Conservation (phyloP, 352 stramenopile genomes). For the Pythium oligandrum region DNA sequence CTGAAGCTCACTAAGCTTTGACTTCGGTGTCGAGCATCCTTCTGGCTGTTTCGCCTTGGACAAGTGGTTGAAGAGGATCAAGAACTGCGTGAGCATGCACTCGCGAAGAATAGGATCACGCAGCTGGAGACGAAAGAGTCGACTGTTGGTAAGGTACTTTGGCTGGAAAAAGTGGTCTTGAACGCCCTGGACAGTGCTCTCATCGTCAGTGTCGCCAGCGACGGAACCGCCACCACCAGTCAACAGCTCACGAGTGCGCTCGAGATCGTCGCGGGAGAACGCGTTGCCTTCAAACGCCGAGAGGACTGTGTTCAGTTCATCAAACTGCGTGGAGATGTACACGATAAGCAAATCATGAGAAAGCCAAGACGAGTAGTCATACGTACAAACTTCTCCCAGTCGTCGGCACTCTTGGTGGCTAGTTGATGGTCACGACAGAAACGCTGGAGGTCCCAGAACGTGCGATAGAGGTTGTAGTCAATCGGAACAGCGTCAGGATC, state of each 20-base stretch:
- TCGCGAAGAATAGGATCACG: conserved; percentile 86
- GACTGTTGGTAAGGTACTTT: conserved; percentile 91
- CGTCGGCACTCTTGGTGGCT: conserved; percentile 51
- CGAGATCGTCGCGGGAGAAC: conserved; percentile 77
- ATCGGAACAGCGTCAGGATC: conserved; percentile 49
- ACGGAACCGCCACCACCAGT: conserved; percentile 1
- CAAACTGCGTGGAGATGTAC: conserved; percentile 34
- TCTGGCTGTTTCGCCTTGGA: conserved; percentile 47
- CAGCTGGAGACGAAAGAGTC: conserved; percentile 87
- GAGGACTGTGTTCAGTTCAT: conserved; percentile 72
- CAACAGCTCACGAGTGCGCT: conserved; percentile 58
- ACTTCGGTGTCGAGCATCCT: conserved; percentile 45
- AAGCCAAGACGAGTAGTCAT: neutral
- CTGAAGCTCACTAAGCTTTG: conserved; percentile 50
- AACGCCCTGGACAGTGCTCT: conserved; percentile 3
- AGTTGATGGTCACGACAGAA: conserved; percentile 79
- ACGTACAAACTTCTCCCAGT: conserved; percentile 85
- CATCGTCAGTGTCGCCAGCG: conserved; percentile 6
- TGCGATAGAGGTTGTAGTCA: conserved; percentile 89
- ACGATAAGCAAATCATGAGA: neutral
- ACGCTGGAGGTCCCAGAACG: conserved; percentile 89
- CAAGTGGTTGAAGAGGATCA: conserved; percentile 80
- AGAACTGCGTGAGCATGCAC: conserved; percentile 86
- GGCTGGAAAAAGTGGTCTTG: conserved; percentile 88
- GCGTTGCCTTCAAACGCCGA: conserved; percentile 82